A percentile compares a stretch with the other conserved stretches of the same genome.
These are phyloP conservation scores for Tylopilus vinaceipallidus DNA, from an alignment of 768 basidiomycete species.

Conservation along the genomic window DNA sequence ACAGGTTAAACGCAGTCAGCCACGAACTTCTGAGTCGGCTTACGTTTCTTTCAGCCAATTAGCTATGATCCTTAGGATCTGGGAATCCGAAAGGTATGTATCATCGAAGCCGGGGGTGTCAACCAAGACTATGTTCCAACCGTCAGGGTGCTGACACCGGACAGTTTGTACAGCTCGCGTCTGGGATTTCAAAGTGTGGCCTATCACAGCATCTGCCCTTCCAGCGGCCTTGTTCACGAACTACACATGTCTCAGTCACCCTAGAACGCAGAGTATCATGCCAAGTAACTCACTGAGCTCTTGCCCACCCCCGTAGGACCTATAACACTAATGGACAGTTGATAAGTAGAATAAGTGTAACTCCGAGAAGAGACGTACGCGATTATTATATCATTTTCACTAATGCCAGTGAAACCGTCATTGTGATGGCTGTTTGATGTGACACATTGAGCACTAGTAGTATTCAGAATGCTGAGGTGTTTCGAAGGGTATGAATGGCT, in stretches of 20 bases:
- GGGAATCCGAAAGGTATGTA: slow-evolving; percentile 5
- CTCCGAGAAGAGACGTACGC: slow-evolving; percentile 8
- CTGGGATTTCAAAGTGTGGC: slow-evolving; percentile 1
- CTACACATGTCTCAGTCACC: not conserved
- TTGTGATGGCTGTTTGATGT: too few relatives aligned
- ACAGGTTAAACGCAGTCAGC: too few relatives aligned
- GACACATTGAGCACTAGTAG: too few relatives aligned
- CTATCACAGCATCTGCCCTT: not conserved
- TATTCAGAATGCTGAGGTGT: too few relatives aligned
- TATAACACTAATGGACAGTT: slow-evolving; percentile 8
- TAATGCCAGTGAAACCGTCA: too few relatives aligned
- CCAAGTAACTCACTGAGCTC: slow-evolving; percentile 12
- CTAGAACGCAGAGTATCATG: not conserved
- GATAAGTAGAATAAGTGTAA: not conserved
- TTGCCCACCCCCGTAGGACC: slow-evolving; percentile 14
- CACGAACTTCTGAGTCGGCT: too few relatives aligned
- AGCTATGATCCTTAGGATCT: slow-evolving; percentile 11
- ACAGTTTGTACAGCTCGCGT: slow-evolving; percentile 7
- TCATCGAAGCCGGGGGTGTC: slow-evolving; percentile 20
- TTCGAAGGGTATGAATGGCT: too few relatives aligned
- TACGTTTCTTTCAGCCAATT: slow-evolving; percentile 16
- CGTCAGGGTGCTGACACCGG: slow-evolving; percentile 14
- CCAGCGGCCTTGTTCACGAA: slow-evolving; percentile 12
- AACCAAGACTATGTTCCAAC: slow-evolving; percentile 13
- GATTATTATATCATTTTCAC: slow-evolving; percentile 12